phyloP scores from a whole-genome alignment of 768 basidiomycete genomes.

The Lactifluus echinatus region DNA sequence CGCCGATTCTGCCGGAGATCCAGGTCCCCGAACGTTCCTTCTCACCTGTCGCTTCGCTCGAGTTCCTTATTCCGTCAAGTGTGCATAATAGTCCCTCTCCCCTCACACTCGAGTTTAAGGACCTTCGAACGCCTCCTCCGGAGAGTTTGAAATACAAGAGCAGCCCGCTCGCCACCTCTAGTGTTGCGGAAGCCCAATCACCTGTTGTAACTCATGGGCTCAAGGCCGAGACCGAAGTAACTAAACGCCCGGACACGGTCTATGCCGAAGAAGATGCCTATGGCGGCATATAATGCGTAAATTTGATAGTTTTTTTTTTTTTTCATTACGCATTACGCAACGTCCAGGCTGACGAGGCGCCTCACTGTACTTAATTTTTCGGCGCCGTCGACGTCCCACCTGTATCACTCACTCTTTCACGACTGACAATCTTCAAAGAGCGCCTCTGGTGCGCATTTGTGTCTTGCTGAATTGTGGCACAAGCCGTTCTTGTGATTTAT shows the following conservation, averaged over 20 bases:
- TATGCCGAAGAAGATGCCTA: slow-evolving; percentile 65
- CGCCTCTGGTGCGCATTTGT: background rate
- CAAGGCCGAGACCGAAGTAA: slow-evolving; percentile 11
- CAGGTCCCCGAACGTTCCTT: slow-evolving; percentile 36
- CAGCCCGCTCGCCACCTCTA: slow-evolving; percentile 16
- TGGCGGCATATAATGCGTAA: slow-evolving; percentile 48
- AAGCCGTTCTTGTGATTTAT: background rate
- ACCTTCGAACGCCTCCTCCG: slow-evolving; percentile 20
- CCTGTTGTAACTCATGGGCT: no score
- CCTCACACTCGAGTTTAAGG: slow-evolving; percentile 19
- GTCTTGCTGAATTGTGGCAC: background rate
- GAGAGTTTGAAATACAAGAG: slow-evolving; percentile 18
- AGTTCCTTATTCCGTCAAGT: slow-evolving; percentile 22
- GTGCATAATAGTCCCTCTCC: slow-evolving; percentile 23
- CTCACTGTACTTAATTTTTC: background rate
- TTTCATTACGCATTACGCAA: background rate
- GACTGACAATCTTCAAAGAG: background rate
- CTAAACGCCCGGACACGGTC: slow-evolving; percentile 41
- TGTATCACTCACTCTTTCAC: background rate
- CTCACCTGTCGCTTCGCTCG: slow-evolving; percentile 29
- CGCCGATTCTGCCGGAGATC: slow-evolving; percentile 50
- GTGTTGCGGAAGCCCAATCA: slow-evolving; percentile 1
- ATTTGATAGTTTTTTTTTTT: no score
- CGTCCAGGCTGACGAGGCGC: slow-evolving; percentile 6
- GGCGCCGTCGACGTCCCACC: background rate